These are phyloP conservation scores for Eucalyptus camaldulensis DNA, from an alignment of 345 rosid species.

Conservation along the genomic window DNA sequence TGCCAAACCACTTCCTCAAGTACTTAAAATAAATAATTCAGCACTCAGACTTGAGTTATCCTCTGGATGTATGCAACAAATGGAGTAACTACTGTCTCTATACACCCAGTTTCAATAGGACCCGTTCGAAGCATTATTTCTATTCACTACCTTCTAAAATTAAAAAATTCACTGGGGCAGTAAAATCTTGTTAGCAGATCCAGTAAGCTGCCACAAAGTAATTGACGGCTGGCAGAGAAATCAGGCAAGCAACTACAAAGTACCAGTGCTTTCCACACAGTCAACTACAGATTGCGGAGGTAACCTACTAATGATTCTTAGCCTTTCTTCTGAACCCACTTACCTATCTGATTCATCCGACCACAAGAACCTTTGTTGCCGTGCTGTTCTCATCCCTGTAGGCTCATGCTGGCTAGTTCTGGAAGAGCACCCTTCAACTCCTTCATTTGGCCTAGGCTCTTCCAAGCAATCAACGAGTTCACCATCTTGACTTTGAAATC, in stretches of 20 bases:
- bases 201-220: not conserved
- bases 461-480: slow-evolving; percentile 15
- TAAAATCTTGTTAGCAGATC: not conserved
- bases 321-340: not conserved
- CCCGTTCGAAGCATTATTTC: not conserved
- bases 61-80: not conserved
- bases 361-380: slow-evolving; percentile 59
- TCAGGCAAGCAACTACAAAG: not conserved
- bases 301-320: not conserved
- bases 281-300: not conserved
- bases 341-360: slow-evolving; percentile 91
- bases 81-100: not conserved
- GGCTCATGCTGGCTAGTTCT: slow-evolving; percentile 18
- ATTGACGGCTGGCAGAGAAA: not conserved
- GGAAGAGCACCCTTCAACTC: slow-evolving; percentile 34
- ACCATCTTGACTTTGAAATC: slow-evolving; percentile 13
- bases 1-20: not conserved
- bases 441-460: slow-evolving; percentile 16
- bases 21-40: not conserved
- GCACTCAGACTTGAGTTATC: not conserved
- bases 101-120: not conserved
- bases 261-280: not conserved
- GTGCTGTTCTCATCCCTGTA: slow-evolving; percentile 33
- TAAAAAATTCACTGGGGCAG: not conserved
- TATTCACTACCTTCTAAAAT: not conserved